phyloP scores from a whole-genome alignment of 73 alveolate genomes.

The Symbiodinium natans region DNA sequence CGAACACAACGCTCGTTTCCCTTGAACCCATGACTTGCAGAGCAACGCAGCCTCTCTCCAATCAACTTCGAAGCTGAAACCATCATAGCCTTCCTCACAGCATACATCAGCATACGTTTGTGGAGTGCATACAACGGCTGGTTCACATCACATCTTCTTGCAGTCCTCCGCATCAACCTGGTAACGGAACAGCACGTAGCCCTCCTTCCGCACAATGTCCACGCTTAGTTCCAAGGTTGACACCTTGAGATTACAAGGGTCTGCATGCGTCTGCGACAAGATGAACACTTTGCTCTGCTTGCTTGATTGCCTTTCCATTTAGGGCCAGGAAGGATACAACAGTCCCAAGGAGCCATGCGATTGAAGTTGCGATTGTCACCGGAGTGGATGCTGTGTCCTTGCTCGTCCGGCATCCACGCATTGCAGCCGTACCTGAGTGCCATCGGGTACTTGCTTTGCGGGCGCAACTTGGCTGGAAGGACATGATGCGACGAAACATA shows the following conservation, averaged over 20 bases:
- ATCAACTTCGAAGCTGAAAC: conserved; percentile 69
- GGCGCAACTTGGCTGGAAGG: too few species aligned
- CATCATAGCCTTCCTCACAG: conserved; percentile 76
- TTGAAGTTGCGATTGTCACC: conserved; percentile 63
- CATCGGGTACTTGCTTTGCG: too few species aligned
- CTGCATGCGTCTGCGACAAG: neutral
- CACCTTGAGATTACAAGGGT: neutral
- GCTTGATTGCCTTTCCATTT: too few species aligned
- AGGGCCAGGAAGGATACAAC: too few species aligned
- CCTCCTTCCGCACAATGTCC: conserved; percentile 56
- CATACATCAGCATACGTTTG: neutral
- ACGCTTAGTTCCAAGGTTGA: conserved; percentile 51
- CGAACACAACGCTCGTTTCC: too few species aligned
- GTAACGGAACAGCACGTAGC: conserved; percentile 85
- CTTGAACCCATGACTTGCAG: too few species aligned
- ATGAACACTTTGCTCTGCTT: too few species aligned
- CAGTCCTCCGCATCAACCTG: conserved; percentile 79
- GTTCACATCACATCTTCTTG: neutral
- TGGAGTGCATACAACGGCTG: neutral
- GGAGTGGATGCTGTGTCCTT: conserved; percentile 73
- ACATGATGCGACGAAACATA: too few species aligned
- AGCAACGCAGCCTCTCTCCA: conserved; percentile 32
- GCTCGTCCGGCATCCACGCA: conserved; percentile 70
- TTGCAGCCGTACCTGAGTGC: conserved; percentile 58
- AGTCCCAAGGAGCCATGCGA: neutral